These are phyloP conservation scores for Angophora floribunda DNA, from an alignment of 345 rosid species.

Conservation along the genomic window DNA sequence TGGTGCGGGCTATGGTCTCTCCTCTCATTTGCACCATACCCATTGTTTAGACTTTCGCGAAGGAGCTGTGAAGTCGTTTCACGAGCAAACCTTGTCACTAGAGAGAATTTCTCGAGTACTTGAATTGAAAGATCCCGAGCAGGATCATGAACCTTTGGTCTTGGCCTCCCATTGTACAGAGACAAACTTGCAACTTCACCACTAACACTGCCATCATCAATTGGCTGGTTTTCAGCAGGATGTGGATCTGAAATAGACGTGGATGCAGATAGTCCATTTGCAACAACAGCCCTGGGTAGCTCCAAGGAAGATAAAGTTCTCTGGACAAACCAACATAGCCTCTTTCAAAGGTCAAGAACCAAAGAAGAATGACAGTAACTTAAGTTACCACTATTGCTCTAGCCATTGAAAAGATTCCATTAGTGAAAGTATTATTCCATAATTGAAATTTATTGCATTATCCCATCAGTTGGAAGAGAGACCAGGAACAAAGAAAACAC, in stretches of 20 bases:
- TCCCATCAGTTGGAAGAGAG: not conserved
- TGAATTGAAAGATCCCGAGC: conserved; percentile 86
- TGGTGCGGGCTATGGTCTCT: conserved; percentile 28
- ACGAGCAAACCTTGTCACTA: conserved; percentile 88
- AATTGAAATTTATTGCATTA: not conserved
- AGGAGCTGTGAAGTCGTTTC: conserved; percentile 88
- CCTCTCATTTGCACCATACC: conserved; percentile 51
- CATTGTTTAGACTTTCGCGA: conserved; percentile 52
- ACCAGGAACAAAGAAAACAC: not conserved
- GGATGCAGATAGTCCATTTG: conserved; percentile 44
- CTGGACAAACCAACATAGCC: conserved; percentile 23
- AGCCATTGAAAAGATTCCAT: not conserved
- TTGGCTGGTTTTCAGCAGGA: conserved; percentile 31
- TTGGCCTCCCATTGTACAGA: conserved; percentile 37
- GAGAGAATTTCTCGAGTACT: conserved; percentile 87
- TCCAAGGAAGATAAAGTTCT: conserved; percentile 86
- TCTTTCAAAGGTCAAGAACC: not conserved
- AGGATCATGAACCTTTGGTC: conserved; percentile 73
- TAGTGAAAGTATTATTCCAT: not conserved
- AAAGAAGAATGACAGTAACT: not conserved
- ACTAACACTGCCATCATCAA: conserved; percentile 16
- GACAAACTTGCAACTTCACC: conserved; percentile 25
- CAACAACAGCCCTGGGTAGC: conserved; percentile 70
- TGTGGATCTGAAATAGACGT: conserved; percentile 27
- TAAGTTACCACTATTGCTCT: not conserved